Percentiles rank a stretch among this genome's conserved stretches.
These are phyloP conservation scores for Fusarium graminum DNA, from an alignment of 2,329 filamentous ascomycete species.

Conservation along the genomic window DNA sequence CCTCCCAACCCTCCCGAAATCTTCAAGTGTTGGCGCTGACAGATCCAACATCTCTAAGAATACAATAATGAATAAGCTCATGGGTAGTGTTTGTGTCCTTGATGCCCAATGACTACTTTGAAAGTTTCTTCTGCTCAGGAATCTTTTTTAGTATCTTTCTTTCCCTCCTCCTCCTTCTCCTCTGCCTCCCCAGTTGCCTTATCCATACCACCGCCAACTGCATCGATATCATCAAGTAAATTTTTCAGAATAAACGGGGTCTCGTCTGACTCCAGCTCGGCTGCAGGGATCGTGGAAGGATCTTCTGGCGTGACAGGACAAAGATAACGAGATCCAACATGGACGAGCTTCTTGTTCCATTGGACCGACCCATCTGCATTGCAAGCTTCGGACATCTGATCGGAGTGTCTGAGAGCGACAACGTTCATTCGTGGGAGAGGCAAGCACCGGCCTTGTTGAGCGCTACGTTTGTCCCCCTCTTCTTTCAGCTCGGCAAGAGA, in stretches of 20 bases:
- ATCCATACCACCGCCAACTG: neutral
- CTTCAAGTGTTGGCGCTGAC: slow-evolving; percentile 18
- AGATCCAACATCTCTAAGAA: slow-evolving; percentile 21
- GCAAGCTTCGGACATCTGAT: slow-evolving; percentile 22
- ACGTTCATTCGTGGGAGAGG: slow-evolving; percentile 52
- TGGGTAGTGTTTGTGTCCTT: neutral
- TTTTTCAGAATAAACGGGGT: slow-evolving; percentile 16
- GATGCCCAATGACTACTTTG: slow-evolving; percentile 1
- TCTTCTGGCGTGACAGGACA: slow-evolving; percentile 31
- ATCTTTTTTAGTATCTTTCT: slow-evolving; percentile 5
- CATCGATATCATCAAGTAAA: slow-evolving; percentile 28
- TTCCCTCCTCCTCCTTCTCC: neutral
- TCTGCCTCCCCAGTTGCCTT: neutral
- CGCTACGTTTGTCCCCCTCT: slow-evolving; percentile 51
- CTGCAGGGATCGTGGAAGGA: slow-evolving; percentile 2
- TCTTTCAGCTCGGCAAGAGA: slow-evolving; percentile 55
- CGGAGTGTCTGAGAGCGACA: slow-evolving; percentile 21
- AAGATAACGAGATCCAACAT: slow-evolving; percentile 41
- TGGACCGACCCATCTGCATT: slow-evolving; percentile 45
- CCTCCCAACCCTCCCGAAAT: slow-evolving; percentile 4
- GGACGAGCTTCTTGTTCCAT: slow-evolving; percentile 48
- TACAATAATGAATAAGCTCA: slow-evolving; percentile 13
- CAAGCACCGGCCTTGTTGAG: slow-evolving; percentile 48
- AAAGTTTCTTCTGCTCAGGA: slow-evolving; percentile 22
- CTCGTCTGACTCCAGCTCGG: slow-evolving; percentile 24